Percentiles rank a stretch among this genome's conserved stretches.
Evolutionary conservation across 2,329 filamentous ascomycete genomes (phyloP).

Genomic region (Verticillium tricorpus): DNA sequence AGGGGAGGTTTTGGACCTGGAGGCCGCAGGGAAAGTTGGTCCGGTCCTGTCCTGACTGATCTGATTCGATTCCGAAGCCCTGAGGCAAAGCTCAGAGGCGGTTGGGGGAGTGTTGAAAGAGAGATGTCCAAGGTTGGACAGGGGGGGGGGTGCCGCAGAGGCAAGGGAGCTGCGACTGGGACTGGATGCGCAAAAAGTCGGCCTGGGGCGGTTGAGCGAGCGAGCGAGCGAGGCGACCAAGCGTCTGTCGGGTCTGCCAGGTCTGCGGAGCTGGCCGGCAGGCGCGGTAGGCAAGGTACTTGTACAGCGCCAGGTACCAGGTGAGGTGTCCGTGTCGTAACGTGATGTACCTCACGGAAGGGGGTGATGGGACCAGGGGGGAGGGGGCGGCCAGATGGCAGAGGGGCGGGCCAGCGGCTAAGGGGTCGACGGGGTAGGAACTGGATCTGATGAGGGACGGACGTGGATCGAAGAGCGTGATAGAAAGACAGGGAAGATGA

Average conservation of each 20-base stretch:
- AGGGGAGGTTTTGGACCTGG: not conserved
- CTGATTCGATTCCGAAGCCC: not conserved
- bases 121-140: not conserved
- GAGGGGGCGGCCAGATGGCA: not conserved
- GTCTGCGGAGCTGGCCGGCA: not conserved
- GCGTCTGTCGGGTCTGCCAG: not conserved
- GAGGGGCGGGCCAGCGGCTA: not conserved
- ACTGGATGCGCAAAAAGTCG: not conserved
- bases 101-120: not conserved
- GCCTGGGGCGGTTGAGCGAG: not conserved
- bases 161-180: not conserved
- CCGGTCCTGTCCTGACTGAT: not conserved
- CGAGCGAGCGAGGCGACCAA: not conserved
- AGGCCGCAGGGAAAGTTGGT: constrained; percentile 1
- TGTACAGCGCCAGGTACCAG: not conserved
- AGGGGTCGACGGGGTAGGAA: not conserved
- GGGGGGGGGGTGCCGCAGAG: not conserved
- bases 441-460: not conserved
- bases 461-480: not conserved
- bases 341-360: not conserved
- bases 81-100: not conserved
- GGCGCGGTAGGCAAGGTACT: not conserved
- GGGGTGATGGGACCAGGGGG: not conserved
- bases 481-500: not conserved
- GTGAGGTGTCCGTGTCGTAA: not conserved